Evolutionary conservation across 441 rosid species (phyloP).

Genomic region (Croton setiger): DNA sequence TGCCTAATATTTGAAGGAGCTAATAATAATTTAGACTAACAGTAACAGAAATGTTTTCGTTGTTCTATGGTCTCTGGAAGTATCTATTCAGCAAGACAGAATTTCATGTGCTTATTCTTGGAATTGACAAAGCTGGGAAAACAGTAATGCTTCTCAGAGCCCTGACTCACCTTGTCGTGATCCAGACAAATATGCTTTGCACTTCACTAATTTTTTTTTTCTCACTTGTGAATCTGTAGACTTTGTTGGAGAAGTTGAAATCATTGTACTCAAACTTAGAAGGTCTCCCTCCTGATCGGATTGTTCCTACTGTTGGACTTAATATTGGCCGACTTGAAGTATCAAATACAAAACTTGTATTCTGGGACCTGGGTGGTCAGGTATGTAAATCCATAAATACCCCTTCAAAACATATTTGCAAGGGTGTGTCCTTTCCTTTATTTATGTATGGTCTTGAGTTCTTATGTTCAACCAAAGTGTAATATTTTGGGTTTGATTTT

Average conservation of each 20-base stretch:
- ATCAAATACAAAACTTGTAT: slow-evolving; percentile 75
- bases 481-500: neutral
- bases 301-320: slow-evolving; percentile 93
- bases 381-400: slow-evolving; percentile 30
- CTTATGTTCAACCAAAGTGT: neutral
- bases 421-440: neutral
- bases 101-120: too few species aligned
- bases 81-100: too few species aligned
- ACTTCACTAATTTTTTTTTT: slow-evolving; percentile 4
- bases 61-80: too few species aligned
- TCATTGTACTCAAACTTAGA: slow-evolving; percentile 72
- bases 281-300: slow-evolving; percentile 95
- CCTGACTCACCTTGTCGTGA: slow-evolving; percentile 6
- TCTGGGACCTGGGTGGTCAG: slow-evolving; percentile 99
- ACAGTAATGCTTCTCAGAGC: slow-evolving; percentile 48
- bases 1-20: slow-evolving; percentile 23
- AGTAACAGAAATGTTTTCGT: too few species aligned
- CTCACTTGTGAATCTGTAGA: slow-evolving; percentile 44
- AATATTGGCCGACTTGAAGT: slow-evolving; percentile 90
- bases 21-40: too few species aligned
- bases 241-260: slow-evolving; percentile 90
- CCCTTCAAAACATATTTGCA: neutral
- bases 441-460: slow-evolving; percentile 2
- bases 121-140: slow-evolving; percentile 97
- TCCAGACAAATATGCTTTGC: too few species aligned